Percentiles rank a stretch among this genome's conserved stretches.
Conservation (phyloP, 495 filamentous ascomycete species). For the Penicillium ochrochloron region DNA sequence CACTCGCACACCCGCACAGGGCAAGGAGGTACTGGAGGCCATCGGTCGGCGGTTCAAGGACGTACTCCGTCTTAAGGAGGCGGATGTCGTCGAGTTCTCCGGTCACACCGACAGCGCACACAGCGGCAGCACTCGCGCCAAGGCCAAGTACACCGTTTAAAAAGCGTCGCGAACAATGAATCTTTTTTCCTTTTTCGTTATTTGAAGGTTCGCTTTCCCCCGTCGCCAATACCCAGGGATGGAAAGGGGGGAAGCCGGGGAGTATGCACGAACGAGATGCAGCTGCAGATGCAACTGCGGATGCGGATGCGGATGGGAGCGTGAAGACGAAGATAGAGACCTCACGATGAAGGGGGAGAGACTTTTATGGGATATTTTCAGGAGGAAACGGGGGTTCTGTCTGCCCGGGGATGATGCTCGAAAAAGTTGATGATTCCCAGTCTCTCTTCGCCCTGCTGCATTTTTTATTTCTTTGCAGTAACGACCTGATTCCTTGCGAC, state of each 20-base stretch:
- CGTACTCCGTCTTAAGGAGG: slow-evolving; percentile 73
- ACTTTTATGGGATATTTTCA: slow-evolving; percentile 2
- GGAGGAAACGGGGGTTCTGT: slow-evolving; percentile 4
- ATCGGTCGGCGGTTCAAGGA: slow-evolving; percentile 93
- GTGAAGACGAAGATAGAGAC: neutral
- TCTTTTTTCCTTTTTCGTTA: neutral
- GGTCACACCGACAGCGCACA: slow-evolving; percentile 95
- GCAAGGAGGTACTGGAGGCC: slow-evolving; percentile 76
- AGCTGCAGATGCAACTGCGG: neutral
- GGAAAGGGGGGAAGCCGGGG: neutral
- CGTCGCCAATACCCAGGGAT: slow-evolving; percentile 4
- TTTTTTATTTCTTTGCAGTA: slow-evolving; percentile 24
- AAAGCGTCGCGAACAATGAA: neutral
- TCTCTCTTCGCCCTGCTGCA: slow-evolving; percentile 29
- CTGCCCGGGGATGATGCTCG: slow-evolving; percentile 16
- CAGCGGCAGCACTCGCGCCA: slow-evolving; percentile 89
- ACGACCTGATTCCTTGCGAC: slow-evolving; percentile 37
- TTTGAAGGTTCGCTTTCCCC: slow-evolving; percentile 7
- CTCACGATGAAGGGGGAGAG: slow-evolving; percentile 3
- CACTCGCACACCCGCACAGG: slow-evolving; percentile 74
- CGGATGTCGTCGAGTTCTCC: slow-evolving; percentile 87
- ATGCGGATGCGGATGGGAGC: neutral
- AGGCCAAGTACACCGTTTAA: slow-evolving; percentile 89
- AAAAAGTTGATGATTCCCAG: slow-evolving; percentile 28
- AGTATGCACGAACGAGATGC: neutral